These are phyloP conservation scores for Xanthoconium purpureum DNA, from an alignment of 768 basidiomycete species.

Conservation along the genomic window DNA sequence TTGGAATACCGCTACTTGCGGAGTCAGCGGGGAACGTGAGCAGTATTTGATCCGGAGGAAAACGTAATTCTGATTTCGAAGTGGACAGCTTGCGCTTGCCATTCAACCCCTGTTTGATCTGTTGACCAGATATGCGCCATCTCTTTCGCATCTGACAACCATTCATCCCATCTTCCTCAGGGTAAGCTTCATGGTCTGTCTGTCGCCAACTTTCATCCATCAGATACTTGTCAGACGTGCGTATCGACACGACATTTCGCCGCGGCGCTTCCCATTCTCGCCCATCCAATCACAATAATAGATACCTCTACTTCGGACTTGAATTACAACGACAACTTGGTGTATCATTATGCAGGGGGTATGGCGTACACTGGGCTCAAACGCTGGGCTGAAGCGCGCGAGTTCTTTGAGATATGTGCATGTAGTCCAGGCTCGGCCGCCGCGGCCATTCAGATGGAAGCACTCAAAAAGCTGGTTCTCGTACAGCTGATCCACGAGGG, in stretches of 20 bases:
- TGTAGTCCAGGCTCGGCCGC: slow-evolving; percentile 56
- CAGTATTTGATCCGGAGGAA: background rate
- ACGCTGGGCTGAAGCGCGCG: slow-evolving; percentile 65
- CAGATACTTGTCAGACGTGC: slow-evolving; percentile 47
- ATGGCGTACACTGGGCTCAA: slow-evolving; percentile 61
- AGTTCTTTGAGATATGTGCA: slow-evolving; percentile 78
- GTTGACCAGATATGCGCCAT: slow-evolving; percentile 58
- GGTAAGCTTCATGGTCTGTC: slow-evolving; percentile 36
- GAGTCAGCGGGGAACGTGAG: slow-evolving; percentile 51
- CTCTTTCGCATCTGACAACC: slow-evolving; percentile 58
- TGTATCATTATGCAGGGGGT: slow-evolving; percentile 84
- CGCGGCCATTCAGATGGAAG: slow-evolving; percentile 77
- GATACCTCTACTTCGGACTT: slow-evolving; percentile 62
- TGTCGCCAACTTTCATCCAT: background rate
- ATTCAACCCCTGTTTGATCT: slow-evolving; percentile 60
- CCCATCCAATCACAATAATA: slow-evolving; percentile 62
- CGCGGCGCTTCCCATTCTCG: slow-evolving; percentile 59
- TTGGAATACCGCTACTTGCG: slow-evolving; percentile 54
- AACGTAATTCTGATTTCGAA: slow-evolving; percentile 19
- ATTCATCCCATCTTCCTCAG: slow-evolving; percentile 68
- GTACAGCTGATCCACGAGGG: slow-evolving; percentile 79
- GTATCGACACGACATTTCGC: slow-evolving; percentile 51
- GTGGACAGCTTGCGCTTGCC: slow-evolving; percentile 40
- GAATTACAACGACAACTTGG: slow-evolving; percentile 72
- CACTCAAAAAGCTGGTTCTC: slow-evolving; percentile 77